Conservation (phyloP, 31 red algal species). For the Asparagopsis taxiformis region DNA sequence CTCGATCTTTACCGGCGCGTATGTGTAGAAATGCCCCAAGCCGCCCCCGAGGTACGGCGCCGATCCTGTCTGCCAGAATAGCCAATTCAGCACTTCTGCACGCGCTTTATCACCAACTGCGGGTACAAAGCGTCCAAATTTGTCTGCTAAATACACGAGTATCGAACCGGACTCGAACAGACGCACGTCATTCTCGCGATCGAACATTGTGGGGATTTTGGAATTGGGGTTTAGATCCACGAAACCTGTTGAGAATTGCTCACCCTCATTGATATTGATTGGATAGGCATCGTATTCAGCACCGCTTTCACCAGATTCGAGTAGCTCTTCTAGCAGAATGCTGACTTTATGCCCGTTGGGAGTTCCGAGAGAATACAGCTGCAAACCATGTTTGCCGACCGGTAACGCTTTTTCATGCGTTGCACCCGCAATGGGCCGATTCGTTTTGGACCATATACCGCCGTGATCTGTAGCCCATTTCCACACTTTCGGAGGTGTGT, state of each 20-base stretch:
- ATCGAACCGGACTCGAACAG: too few species aligned
- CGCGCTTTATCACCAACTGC: too few species aligned
- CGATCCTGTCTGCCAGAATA: too few species aligned
- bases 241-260: conserved; percentile 44
- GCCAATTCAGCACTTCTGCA: too few species aligned
- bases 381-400: conserved; percentile 16
- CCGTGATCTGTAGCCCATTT: not conserved
- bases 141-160: too few species aligned
- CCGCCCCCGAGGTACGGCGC: conserved; percentile 6
- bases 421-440: conserved; percentile 25
- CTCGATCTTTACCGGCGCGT: conserved; percentile 21
- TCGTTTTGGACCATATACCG: not conserved
- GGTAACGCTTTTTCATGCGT: conserved; percentile 15
- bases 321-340: conserved; percentile 57
- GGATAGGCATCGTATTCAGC: conserved; percentile 30
- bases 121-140: too few species aligned
- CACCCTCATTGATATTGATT: conserved; percentile 39
- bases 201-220: conserved; percentile 43
- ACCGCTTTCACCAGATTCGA: conserved; percentile 1
- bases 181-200: too few species aligned
- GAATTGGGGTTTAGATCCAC: conserved; percentile 34
- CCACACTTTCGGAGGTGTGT: too few species aligned
- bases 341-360: conserved; percentile 69
- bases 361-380: conserved; percentile 55
- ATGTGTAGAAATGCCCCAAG: conserved; percentile 36